Evolutionary conservation across 2,329 filamentous ascomycete genomes (phyloP).

Genomic region (Incumbomyces delicatus): DNA sequence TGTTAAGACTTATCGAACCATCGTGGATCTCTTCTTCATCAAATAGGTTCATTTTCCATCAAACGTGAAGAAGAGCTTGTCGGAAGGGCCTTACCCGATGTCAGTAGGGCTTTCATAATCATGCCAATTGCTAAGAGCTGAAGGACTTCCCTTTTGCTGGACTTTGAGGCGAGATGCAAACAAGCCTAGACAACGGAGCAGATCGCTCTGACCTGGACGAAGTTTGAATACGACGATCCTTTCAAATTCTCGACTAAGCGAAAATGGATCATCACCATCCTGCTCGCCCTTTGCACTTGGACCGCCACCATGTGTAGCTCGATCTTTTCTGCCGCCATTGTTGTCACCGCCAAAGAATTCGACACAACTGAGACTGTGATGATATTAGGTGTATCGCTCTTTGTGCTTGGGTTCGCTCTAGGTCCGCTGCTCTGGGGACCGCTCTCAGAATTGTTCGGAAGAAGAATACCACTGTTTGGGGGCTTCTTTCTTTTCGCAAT

Average conservation of each 20-base stretch:
- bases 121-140: too few species aligned
- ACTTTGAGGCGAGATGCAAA: too few species aligned
- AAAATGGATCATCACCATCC: slow-evolving; percentile 36
- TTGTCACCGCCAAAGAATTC: slow-evolving; percentile 33
- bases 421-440: slow-evolving; percentile 36
- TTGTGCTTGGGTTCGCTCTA: slow-evolving; percentile 36
- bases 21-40: too few species aligned
- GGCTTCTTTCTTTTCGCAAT: slow-evolving; percentile 42
- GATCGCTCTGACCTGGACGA: too few species aligned
- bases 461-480: slow-evolving; percentile 39
- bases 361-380: slow-evolving; percentile 39
- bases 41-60: too few species aligned
- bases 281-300: slow-evolving; percentile 35
- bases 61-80: too few species aligned
- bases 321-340: slow-evolving; percentile 34
- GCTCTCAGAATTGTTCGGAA: slow-evolving; percentile 41
- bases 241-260: slow-evolving; percentile 20
- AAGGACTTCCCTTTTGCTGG: too few species aligned
- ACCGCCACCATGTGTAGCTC: slow-evolving; percentile 40
- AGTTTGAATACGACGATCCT: slow-evolving; percentile 4
- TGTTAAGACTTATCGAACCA: too few species aligned
- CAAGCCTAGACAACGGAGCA: too few species aligned
- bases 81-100: too few species aligned
- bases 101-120: too few species aligned
- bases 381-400: slow-evolving; percentile 40